Base-by-base conservation (phyloP, 306 rosid genomes). In the Fragaria vesca region DNA sequence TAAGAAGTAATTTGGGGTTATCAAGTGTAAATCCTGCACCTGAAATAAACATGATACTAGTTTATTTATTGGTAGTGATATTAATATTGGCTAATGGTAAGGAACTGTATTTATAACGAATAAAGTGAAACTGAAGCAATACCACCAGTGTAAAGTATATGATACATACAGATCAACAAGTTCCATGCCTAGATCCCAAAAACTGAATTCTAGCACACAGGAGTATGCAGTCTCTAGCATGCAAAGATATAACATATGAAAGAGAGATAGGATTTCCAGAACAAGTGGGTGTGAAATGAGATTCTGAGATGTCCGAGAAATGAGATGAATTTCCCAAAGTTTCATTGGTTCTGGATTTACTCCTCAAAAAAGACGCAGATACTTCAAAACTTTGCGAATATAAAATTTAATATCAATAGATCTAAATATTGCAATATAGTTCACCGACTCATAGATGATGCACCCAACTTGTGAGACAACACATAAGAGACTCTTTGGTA, bases 1-100 rank as follows among this genome's bases (percentile, higher is more conserved):
- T 51, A 95, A 84, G 88, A 95, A 95, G 88, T 83, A 84, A 89
- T 88, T 81, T 36, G 97, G 98, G 76, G 98, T 95, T 81, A 92
- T 86, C 30, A 91, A 91, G 78, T 95, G 98, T 73, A 95, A 85
- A 93, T 95, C 93, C 81, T 95, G 97, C 74, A 95, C 98, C 98
- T 95, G 85, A 81, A 76, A 68, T 81, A 85, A 73, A 65, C 17
- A 50, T 51, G 32, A 38, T 36, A 42, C 3, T 47, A 58, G 26
- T 36, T 74, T 30, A 76, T 21, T 20, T 34, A 51, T 36, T 66
- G 43, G 24, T 34, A 30, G 10, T 63, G 3, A 30, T 30, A 63
- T 30, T 63, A 16, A 13, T 4, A 15, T 11, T 63, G n/a, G n/a
- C 18, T 63, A 32, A 66, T 66, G 12, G 15, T 21, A 36, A 21